Evolutionary conservation across 192 early-diverging fungal species (phyloP).

Genomic region (Neocallimastix lanati): DNA sequence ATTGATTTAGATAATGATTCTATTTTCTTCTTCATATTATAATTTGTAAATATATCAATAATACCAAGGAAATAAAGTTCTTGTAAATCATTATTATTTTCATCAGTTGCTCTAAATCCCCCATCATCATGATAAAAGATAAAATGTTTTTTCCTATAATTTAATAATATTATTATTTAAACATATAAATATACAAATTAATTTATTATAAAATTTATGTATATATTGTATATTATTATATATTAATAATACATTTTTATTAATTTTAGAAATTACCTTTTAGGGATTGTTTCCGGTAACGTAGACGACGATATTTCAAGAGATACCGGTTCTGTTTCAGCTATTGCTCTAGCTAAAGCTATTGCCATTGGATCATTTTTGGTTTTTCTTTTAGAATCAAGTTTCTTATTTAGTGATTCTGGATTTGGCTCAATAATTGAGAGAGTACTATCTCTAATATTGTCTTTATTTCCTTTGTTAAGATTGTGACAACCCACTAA

Average conservation of each 20-base stretch:
- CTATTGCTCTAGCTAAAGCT: constrained; percentile 15
- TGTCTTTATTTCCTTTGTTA: constrained; percentile 52
- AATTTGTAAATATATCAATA: constrained; percentile 95
- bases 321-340: constrained; percentile 29
- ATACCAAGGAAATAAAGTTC: constrained; percentile 88
- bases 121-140: constrained; percentile 84
- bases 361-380: constrained; percentile 23
- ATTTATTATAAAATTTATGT: no score
- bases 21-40: constrained; percentile 67
- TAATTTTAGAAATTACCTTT: constrained; percentile 6
- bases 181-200: no score
- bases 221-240: no score
- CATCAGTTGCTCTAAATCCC: constrained; percentile 64
- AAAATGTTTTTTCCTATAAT: constrained; percentile 34
- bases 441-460: constrained; percentile 76
- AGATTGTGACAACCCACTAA: constrained; percentile 83
- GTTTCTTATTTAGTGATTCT: constrained; percentile 1
- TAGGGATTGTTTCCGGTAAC: constrained; percentile 31
- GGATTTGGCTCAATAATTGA: constrained; percentile 55
- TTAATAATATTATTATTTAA: no score
- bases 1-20: constrained; percentile 81
- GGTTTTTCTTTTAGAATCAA: constrained; percentile 1
- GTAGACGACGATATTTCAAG: constrained; percentile 28
- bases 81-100: constrained; percentile 40
- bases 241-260: no score